Percentiles rank a stretch among this genome's conserved stretches.
These are phyloP conservation scores for Symmetrospora coprosmae DNA, from an alignment of 768 basidiomycete species.

Conservation along the genomic window DNA sequence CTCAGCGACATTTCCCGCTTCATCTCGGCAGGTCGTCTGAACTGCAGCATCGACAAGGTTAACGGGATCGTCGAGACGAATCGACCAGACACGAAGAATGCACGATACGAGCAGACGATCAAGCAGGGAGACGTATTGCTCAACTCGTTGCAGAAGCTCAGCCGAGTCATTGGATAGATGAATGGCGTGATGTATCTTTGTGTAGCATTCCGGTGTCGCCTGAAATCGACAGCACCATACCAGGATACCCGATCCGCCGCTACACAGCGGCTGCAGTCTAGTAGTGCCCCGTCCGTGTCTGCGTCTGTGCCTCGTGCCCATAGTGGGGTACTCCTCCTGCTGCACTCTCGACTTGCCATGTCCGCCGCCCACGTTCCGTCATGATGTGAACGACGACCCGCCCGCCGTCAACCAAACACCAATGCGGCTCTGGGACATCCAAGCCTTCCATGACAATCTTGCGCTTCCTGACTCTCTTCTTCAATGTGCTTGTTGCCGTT, in stretches of 20 bases:
- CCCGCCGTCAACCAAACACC: constrained; percentile 29
- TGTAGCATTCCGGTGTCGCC: no score
- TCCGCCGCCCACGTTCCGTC: constrained; percentile 24
- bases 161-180: constrained; percentile 55
- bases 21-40: constrained; percentile 71
- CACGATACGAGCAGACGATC: constrained; percentile 83
- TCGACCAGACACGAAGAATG: constrained; percentile 57
- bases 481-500: constrained; percentile 22
- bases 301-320: no score
- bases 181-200: neutral
- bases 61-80: constrained; percentile 85
- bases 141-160: constrained; percentile 71
- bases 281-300: no score
- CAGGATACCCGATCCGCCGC: no score
- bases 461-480: constrained; percentile 5
- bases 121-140: constrained; percentile 81
- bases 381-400: constrained; percentile 30
- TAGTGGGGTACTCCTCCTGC: no score
- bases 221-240: no score
- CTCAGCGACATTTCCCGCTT: constrained; percentile 78
- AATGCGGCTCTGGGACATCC: constrained; percentile 18
- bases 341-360: constrained; percentile 21
- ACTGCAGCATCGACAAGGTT: constrained; percentile 88
- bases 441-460: constrained; percentile 17
- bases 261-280: no score